These are phyloP conservation scores for Ophiostoma tasmaniense DNA, from an alignment of 2,329 filamentous ascomycete genomes.

Conservation along the genomic window DNA sequence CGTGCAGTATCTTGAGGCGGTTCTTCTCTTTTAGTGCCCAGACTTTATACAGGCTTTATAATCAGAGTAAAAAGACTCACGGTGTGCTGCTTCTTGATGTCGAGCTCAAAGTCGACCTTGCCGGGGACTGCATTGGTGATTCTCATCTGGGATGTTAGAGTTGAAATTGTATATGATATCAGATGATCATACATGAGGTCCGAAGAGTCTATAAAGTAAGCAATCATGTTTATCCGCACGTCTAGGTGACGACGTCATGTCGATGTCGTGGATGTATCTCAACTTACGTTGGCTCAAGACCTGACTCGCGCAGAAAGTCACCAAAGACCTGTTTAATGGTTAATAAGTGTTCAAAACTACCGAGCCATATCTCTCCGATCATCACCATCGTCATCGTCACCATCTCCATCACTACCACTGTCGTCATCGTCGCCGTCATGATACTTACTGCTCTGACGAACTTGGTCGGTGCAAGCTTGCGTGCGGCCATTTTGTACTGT, in stretches of 20 bases:
- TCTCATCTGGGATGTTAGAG: slow-evolving; percentile 45
- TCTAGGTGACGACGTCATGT: not conserved
- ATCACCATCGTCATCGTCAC: not conserved
- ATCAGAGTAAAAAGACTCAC: slow-evolving; percentile 41
- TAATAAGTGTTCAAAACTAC: no score
- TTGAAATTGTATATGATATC: not conserved
- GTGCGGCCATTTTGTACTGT: slow-evolving; percentile 23
- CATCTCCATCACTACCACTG: not conserved
- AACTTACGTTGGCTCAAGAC: slow-evolving; percentile 74
- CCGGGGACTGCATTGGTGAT: slow-evolving; percentile 57
- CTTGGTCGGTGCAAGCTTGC: slow-evolving; percentile 25
- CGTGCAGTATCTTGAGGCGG: slow-evolving; percentile 66
- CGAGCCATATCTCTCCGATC: no score
- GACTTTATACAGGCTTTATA: no score
- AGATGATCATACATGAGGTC: slow-evolving; percentile 30
- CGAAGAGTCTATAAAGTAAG: slow-evolving; percentile 30
- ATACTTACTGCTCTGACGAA: slow-evolving; percentile 27
- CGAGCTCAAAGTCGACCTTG: slow-evolving; percentile 65
- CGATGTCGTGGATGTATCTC: not conserved
- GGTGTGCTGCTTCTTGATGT: slow-evolving; percentile 67
- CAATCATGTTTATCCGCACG: not conserved
- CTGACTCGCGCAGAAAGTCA: slow-evolving; percentile 78
- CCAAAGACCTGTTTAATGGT: slow-evolving; percentile 57
- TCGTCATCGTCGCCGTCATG: not conserved
- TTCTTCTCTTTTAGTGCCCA: no score